Evolutionary conservation across 2,329 filamentous ascomycete genomes (phyloP).

Genomic region (Geosmithia putterillii): DNA sequence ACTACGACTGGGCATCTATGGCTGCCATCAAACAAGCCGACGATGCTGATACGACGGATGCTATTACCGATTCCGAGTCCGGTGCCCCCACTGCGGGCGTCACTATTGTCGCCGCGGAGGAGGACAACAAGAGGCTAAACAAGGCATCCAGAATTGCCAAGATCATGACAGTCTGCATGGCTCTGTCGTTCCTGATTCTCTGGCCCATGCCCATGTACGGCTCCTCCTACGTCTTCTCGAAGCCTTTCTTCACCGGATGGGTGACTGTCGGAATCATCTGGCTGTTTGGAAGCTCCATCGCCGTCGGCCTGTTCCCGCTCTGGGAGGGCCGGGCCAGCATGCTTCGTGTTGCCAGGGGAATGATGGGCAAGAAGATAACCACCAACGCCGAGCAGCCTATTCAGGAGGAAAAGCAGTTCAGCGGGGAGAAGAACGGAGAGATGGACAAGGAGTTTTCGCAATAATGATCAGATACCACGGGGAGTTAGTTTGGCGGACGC

Average conservation of each 20-base stretch:
- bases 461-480: not conserved
- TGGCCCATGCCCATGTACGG: constrained; percentile 88
- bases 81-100: constrained; percentile 48
- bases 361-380: not conserved
- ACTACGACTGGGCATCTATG: constrained; percentile 78
- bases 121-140: constrained; percentile 23
- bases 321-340: constrained; percentile 61
- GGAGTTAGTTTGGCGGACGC: not conserved
- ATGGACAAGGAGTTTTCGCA: not conserved
- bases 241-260: constrained; percentile 76
- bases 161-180: constrained; percentile 39
- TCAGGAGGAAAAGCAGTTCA: not conserved
- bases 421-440: not conserved
- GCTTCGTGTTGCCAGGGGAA: constrained; percentile 4
- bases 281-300: constrained; percentile 49
- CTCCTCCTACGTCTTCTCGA: constrained; percentile 63
- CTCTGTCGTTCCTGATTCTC: constrained; percentile 56
- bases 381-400: not conserved
- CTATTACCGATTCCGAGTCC: constrained; percentile 55
- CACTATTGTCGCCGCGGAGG: constrained; percentile 29
- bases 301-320: constrained; percentile 70
- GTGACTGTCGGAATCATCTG: constrained; percentile 54
- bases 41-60: constrained; percentile 27
- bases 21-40: constrained; percentile 62
- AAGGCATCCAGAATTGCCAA: constrained; percentile 36